Evolutionary conservation across 108 stramenopile genomes (phyloP).

Genomic region (Fragilaria crotonensis): DNA sequence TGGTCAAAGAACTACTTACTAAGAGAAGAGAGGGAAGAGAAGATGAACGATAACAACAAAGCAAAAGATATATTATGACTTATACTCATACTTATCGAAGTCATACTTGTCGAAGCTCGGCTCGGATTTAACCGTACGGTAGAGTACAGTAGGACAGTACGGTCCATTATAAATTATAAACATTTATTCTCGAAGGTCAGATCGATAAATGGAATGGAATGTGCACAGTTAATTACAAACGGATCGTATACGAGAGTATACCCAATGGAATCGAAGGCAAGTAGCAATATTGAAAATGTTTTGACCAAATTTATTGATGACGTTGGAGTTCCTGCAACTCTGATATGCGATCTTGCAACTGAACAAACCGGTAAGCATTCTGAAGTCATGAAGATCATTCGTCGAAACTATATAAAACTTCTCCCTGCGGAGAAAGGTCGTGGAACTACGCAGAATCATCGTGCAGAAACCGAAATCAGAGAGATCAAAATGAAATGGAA

Average conservation of each 20-base stretch:
- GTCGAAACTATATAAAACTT: constrained; percentile 6
- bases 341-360: constrained; percentile 9
- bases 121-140: too few relatives aligned
- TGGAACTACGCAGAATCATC: not conserved
- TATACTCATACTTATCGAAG: too few relatives aligned
- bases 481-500: not conserved
- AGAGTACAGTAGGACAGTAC: too few relatives aligned
- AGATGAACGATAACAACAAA: too few relatives aligned
- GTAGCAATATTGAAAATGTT: not conserved
- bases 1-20: too few relatives aligned
- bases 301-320: constrained; percentile 5
- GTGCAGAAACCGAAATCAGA: not conserved
- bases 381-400: constrained; percentile 3
- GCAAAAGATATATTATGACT: too few relatives aligned
- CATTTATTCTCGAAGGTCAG: not conserved
- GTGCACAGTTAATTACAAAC: not conserved
- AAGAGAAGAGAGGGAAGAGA: too few relatives aligned
- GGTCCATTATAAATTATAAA: too few relatives aligned
- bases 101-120: too few relatives aligned
- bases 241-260: constrained; percentile 1
- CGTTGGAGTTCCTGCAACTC: constrained; percentile 15
- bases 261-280: constrained; percentile 1
- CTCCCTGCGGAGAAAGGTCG: constrained; percentile 1
- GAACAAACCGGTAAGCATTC: constrained; percentile 12
- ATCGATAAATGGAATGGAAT: not conserved